Evolutionary conservation across 129 eudicot genomes (phyloP).

Genomic region (Pittosporum tobira): DNA sequence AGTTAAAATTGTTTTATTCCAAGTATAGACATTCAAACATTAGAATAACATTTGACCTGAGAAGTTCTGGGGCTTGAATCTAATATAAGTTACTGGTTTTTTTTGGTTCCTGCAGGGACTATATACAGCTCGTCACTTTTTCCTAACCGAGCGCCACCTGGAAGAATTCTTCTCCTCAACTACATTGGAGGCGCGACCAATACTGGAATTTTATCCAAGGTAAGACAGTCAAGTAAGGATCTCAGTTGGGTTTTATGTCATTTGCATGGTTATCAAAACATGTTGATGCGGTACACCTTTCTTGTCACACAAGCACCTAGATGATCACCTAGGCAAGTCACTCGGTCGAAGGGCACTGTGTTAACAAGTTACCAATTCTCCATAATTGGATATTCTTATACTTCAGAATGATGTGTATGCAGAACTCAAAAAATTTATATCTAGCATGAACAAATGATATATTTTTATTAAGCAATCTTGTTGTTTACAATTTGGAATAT

Average conservation of each 20-base stretch:
- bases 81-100: constrained; percentile 1
- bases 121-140: constrained; percentile 93
- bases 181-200: constrained; percentile 95
- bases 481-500: no score
- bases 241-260: not conserved
- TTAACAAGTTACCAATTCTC: no score
- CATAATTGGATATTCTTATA: no score
- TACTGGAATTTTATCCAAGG: constrained; percentile 71
- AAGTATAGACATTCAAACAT: not conserved
- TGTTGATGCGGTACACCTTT: not conserved
- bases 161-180: constrained; percentile 74
- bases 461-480: no score
- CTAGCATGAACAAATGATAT: no score
- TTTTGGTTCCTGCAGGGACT: constrained; percentile 49
- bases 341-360: no score
- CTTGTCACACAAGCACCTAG: not conserved
- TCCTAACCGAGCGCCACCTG: constrained; percentile 93
- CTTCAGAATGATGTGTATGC: no score
- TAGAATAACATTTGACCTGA: not conserved
- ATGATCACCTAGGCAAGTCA: no score
- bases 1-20: no score
- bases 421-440: no score
- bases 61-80: not conserved
- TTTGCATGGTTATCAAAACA: no score
- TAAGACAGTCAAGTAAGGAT: constrained; percentile 9